Evolutionary conservation across 352 stramenopile genomes (phyloP).

Genomic region (Phytophthora ramorum): DNA sequence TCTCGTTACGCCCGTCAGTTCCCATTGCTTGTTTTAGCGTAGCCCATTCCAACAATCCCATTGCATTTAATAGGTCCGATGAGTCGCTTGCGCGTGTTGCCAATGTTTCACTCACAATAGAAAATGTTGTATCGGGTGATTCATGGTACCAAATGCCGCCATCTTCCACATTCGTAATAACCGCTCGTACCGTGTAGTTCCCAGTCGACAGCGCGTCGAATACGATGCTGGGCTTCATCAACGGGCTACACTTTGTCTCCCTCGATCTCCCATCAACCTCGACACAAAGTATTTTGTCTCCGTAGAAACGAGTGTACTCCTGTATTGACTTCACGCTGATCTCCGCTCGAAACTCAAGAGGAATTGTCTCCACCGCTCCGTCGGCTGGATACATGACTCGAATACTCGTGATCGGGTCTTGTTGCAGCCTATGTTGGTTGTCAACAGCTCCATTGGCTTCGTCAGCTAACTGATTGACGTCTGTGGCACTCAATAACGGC

Average conservation of each 20-base stretch:
- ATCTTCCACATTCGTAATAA: slow-evolving; percentile 7
- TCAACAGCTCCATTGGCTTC: background rate
- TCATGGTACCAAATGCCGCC: slow-evolving; percentile 1
- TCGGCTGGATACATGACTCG: slow-evolving; percentile 18
- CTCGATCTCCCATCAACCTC: slow-evolving; percentile 13
- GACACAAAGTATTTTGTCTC: slow-evolving; percentile 24
- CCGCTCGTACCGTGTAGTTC: slow-evolving; percentile 15
- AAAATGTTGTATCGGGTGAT: slow-evolving; percentile 9
- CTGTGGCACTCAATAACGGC: background rate
- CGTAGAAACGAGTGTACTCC: slow-evolving; percentile 6
- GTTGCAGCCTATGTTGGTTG: background rate
- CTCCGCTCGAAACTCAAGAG: slow-evolving; percentile 16
- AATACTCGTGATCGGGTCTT: slow-evolving; percentile 18
- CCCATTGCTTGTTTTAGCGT: background rate
- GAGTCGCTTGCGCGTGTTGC: background rate
- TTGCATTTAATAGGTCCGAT: background rate
- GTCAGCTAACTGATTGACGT: background rate
- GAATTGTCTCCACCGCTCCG: slow-evolving; percentile 11
- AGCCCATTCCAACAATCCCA: slow-evolving; percentile 21
- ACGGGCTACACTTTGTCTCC: slow-evolving; percentile 2
- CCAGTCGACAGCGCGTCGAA: slow-evolving; percentile 17
- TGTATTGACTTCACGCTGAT: slow-evolving; percentile 10
- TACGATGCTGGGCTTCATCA: slow-evolving; percentile 7
- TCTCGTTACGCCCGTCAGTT: background rate
- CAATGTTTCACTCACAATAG: slow-evolving; percentile 15